Conservation (phyloP, 2,329 filamentous ascomycete species). For the Dactylellina parvicollis region DNA sequence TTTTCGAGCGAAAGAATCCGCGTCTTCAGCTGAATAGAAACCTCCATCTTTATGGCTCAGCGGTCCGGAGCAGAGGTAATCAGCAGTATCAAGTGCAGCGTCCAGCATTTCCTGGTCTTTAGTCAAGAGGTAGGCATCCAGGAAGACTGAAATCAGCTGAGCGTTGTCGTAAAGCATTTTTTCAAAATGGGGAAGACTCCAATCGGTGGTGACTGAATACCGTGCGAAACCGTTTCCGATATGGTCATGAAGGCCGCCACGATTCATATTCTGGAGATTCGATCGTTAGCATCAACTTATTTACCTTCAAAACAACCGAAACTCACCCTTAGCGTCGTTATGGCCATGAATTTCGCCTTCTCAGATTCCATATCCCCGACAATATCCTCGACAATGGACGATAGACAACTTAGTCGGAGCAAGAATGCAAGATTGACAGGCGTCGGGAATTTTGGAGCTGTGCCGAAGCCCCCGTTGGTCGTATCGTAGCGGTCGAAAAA, state of each 20-base stretch:
- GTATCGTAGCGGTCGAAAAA: slow-evolving; percentile 83
- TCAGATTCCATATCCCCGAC: slow-evolving; percentile 82
- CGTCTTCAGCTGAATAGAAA: slow-evolving; percentile 88
- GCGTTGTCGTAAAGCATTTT: slow-evolving; percentile 96
- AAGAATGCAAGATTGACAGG: slow-evolving; percentile 86
- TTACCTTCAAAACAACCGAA: not conserved
- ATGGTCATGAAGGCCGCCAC: slow-evolving; percentile 77
- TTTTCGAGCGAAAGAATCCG: slow-evolving; percentile 80
- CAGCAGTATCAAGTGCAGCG: slow-evolving; percentile 80
- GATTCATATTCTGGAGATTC: slow-evolving; percentile 71
- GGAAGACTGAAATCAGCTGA: slow-evolving; percentile 81
- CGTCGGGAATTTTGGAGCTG: slow-evolving; percentile 87
- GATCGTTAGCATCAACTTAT: not conserved
- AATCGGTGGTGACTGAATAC: slow-evolving; percentile 90
- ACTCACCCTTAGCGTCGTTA: slow-evolving; percentile 73
- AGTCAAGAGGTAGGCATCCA: slow-evolving; percentile 82
- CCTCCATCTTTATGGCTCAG: slow-evolving; percentile 74
- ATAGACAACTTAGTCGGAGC: slow-evolving; percentile 76
- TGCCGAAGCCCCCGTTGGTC: slow-evolving; percentile 80
- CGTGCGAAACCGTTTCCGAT: slow-evolving; percentile 81
- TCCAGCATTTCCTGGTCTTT: slow-evolving; percentile 77
- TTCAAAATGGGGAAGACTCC: slow-evolving; percentile 95
- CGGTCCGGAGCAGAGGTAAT: slow-evolving; percentile 74
- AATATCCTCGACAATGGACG: slow-evolving; percentile 79
- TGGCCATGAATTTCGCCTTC: slow-evolving; percentile 78